Evolutionary conservation across 2,329 filamentous ascomycete species (phyloP).

Genomic region (Colletotrichum shisoi): DNA sequence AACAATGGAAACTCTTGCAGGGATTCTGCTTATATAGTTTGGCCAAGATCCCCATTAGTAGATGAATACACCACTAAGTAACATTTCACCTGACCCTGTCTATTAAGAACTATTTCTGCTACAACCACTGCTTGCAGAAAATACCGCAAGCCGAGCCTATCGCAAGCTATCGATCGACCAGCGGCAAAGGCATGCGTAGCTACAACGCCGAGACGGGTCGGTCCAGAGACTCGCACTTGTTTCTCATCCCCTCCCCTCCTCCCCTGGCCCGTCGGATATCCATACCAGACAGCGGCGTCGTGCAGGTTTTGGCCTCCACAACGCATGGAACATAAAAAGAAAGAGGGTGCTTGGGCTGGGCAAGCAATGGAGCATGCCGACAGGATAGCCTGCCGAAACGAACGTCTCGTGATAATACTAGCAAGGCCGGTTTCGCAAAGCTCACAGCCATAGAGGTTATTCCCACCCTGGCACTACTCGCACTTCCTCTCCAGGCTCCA

Average conservation of each 20-base stretch:
- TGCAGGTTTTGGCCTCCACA: background rate
- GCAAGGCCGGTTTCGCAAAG: conserved; percentile 9
- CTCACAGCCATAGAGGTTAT: no score
- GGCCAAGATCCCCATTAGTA: no score
- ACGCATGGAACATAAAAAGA: conserved; percentile 3
- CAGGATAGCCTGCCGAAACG: conserved; percentile 3
- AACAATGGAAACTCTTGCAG: no score
- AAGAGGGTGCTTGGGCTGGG: background rate
- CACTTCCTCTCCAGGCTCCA: background rate
- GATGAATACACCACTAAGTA: no score
- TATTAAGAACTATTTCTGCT: no score
- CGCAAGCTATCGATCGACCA: conserved; percentile 30
- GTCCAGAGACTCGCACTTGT: background rate
- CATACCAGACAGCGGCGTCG: conserved; percentile 11
- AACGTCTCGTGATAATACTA: conserved; percentile 1
- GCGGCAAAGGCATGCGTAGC: background rate
- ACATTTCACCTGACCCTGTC: no score
- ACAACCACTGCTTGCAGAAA: conserved; percentile 14
- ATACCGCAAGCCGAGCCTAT: conserved; percentile 31
- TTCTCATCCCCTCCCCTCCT: background rate
- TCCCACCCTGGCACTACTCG: no score
- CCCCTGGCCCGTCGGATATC: background rate
- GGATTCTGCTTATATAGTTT: no score
- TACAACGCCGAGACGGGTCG: background rate
- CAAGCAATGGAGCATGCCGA: conserved; percentile 12